Evolutionary conservation across 768 basidiomycete genomes (phyloP).

Genomic region (Lactarius hatsudake): DNA sequence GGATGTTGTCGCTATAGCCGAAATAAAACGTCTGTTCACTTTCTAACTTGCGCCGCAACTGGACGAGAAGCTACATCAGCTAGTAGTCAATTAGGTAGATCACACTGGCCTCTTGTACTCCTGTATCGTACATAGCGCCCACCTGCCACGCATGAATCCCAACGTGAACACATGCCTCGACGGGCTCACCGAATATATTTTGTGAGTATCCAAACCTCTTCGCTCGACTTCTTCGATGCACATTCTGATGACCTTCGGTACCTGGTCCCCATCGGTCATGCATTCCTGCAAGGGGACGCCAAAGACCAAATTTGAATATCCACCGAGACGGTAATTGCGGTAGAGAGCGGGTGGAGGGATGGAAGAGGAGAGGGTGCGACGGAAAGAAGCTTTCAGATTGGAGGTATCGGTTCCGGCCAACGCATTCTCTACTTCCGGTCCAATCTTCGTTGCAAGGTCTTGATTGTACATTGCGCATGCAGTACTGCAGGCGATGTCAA

Average conservation of each 20-base stretch:
- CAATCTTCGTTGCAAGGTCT: constrained; percentile 65
- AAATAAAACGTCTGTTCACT: constrained; percentile 74
- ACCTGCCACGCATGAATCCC: no score
- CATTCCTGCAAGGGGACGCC: constrained; percentile 87
- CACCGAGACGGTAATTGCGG: constrained; percentile 74
- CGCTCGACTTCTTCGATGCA: constrained; percentile 82
- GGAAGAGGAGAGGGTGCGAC: constrained; percentile 57
- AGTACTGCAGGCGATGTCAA: constrained; percentile 47
- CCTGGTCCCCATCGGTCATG: constrained; percentile 74
- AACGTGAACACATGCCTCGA: not conserved
- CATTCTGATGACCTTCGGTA: constrained; percentile 76
- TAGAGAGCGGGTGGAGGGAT: constrained; percentile 77
- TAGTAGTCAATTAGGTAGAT: no score
- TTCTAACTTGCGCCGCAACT: constrained; percentile 87
- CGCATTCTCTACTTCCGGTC: constrained; percentile 59
- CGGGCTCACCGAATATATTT: constrained; percentile 69
- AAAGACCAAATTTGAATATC: constrained; percentile 85
- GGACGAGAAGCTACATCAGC: constrained; percentile 11
- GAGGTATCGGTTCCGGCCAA: constrained; percentile 67
- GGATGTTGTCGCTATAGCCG: constrained; percentile 59
- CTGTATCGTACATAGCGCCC: no score
- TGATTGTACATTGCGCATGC: constrained; percentile 67
- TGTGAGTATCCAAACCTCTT: constrained; percentile 73
- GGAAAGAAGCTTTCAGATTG: constrained; percentile 52
- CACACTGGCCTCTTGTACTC: no score